phyloP scores from a whole-genome alignment of 2,329 filamentous ascomycete genomes.

The Neophaeococcomyces mojaviensis region DNA sequence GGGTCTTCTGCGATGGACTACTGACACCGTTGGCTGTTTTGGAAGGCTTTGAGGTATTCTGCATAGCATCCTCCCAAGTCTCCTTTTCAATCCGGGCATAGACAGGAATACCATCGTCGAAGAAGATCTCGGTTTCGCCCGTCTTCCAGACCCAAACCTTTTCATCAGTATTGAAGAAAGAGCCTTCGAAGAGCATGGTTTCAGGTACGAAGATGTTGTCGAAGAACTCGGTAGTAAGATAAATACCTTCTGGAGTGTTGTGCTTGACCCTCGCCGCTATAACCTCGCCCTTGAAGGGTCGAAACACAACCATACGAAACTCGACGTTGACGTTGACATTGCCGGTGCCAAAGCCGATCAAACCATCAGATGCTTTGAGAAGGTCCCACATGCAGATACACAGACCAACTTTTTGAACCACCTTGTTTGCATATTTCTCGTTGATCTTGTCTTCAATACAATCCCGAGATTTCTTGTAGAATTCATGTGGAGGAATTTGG shows the following conservation, averaged over 20 bases:
- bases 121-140: slow-evolving; percentile 67
- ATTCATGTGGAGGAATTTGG: slow-evolving; percentile 82
- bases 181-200: slow-evolving; percentile 65
- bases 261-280: slow-evolving; percentile 76
- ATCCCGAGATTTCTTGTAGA: slow-evolving; percentile 70
- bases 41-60: slow-evolving; percentile 25
- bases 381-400: slow-evolving; percentile 92
- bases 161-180: slow-evolving; percentile 66
- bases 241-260: slow-evolving; percentile 64
- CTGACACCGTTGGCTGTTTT: slow-evolving; percentile 30
- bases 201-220: slow-evolving; percentile 79
- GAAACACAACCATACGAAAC: slow-evolving; percentile 87
- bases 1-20: slow-evolving; percentile 16
- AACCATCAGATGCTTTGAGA: slow-evolving; percentile 78
- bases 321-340: slow-evolving; percentile 93
- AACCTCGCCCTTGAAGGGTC: slow-evolving; percentile 92
- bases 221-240: slow-evolving; percentile 84
- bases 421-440: slow-evolving; percentile 91
- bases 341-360: slow-evolving; percentile 88
- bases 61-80: slow-evolving; percentile 66
- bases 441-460: slow-evolving; percentile 97
- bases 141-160: slow-evolving; percentile 79
- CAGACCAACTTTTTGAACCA: slow-evolving; percentile 87
- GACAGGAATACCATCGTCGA: slow-evolving; percentile 83
- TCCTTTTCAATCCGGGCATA: slow-evolving; percentile 80